phyloP scores from a whole-genome alignment of 1,284 basidiomycete species.

The Cystobasidium pallidum region DNA sequence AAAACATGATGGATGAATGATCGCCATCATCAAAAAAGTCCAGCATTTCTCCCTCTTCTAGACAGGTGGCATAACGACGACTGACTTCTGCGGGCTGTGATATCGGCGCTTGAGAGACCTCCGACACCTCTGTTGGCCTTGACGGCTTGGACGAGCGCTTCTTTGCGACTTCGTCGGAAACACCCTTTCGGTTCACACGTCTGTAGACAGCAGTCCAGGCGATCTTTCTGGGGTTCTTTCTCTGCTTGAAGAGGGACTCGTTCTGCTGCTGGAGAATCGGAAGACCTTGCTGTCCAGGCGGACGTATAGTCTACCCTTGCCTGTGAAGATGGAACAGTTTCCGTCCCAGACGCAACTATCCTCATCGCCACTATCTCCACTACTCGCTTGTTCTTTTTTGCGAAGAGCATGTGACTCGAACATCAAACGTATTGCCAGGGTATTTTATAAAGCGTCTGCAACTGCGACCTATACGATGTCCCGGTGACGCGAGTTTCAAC shows the following conservation, averaged over 20 bases:
- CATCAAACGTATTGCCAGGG: too few relatives aligned
- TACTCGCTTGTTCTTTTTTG: too few relatives aligned
- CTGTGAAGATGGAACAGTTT: not conserved
- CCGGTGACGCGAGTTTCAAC: slow-evolving; percentile 16
- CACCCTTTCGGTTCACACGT: slow-evolving; percentile 99
- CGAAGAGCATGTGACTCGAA: too few relatives aligned
- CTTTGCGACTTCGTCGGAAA: slow-evolving; percentile 98
- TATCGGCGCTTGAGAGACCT: slow-evolving; percentile 88
- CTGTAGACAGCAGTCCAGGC: slow-evolving; percentile 97
- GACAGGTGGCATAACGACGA: not conserved
- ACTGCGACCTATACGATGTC: too few relatives aligned
- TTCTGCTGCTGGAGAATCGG: slow-evolving; percentile 69
- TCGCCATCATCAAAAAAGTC: not conserved
- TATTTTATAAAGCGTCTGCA: too few relatives aligned
- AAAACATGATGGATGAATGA: too few relatives aligned
- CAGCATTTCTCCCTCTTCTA: not conserved
- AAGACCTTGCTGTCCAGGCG: slow-evolving; percentile 93
- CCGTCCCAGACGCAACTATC: too few relatives aligned
- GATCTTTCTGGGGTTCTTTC: slow-evolving; percentile 99
- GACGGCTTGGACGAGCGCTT: slow-evolving; percentile 93
- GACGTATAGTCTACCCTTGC: slow-evolving; percentile 78
- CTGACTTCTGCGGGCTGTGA: slow-evolving; percentile 81
- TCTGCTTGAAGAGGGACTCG: slow-evolving; percentile 96
- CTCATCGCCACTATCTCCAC: too few relatives aligned
- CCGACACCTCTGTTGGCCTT: slow-evolving; percentile 99